Percentiles rank a stretch among this genome's conserved stretches.
phyloP scores from a whole-genome alignment of 2,329 filamentous ascomycete genomes.

The Neonectria magnoliae region DNA sequence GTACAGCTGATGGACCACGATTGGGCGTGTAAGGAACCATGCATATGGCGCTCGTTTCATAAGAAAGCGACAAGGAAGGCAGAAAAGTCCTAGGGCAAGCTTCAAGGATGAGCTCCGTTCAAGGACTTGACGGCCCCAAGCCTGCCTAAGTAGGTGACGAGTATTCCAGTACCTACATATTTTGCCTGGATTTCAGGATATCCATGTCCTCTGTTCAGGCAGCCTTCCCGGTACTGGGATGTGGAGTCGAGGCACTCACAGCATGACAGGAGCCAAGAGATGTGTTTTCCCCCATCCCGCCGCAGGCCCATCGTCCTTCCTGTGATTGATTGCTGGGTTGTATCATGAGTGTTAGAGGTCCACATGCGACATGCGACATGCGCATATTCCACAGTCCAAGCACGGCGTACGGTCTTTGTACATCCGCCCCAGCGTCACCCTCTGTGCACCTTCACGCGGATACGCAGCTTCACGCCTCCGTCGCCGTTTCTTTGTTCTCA shows the following conservation, averaged over 20 bases:
- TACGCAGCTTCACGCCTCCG: not conserved
- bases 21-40: slow-evolving; percentile 9
- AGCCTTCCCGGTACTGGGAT: not conserved
- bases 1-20: slow-evolving; percentile 9
- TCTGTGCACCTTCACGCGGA: not conserved
- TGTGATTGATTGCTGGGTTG: slow-evolving; percentile 13
- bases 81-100: slow-evolving; percentile 21
- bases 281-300: not conserved
- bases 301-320: not conserved
- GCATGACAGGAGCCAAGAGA: not conserved
- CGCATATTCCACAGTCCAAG: slow-evolving; percentile 1
- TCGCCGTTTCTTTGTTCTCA: not conserved
- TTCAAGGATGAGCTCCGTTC: not conserved
- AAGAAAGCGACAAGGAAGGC: slow-evolving; percentile 12
- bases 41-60: slow-evolving; percentile 23
- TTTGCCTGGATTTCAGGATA: slow-evolving; percentile 13
- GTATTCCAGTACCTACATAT: too few relatives aligned
- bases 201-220: not conserved
- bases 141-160: not conserved
- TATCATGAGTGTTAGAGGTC: slow-evolving; percentile 24
- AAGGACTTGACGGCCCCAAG: not conserved
- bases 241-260: slow-evolving; percentile 12
- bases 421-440: slow-evolving; percentile 2
- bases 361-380: slow-evolving; percentile 5
- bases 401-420: not conserved